A percentile compares a stretch with the other conserved stretches of the same genome.
Conservation (phyloP, 2,329 filamentous ascomycete genomes). For the Albifimbria verrucaria region DNA sequence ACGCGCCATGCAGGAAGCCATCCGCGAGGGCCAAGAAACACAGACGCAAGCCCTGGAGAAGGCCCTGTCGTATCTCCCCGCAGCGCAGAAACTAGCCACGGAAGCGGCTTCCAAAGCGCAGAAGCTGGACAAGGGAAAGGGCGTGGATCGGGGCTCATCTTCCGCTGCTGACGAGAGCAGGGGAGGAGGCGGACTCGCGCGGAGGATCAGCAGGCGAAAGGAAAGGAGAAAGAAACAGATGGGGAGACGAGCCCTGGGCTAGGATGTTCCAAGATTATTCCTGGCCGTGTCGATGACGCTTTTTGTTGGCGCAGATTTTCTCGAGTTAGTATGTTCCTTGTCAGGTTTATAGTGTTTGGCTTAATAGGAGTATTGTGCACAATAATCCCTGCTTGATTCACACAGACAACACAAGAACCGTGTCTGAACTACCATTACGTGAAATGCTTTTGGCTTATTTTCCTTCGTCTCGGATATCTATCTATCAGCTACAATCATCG, state of each 20-base stretch:
- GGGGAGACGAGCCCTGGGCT: neutral
- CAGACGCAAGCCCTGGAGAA: neutral
- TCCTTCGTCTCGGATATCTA: neutral
- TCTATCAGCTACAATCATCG: neutral
- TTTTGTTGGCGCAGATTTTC: neutral
- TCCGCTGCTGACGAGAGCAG: too few relatives aligned
- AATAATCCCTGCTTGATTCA: too few relatives aligned
- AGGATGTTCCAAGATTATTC: too few relatives aligned
- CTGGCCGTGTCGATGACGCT: too few relatives aligned
- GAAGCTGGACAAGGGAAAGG: too few relatives aligned
- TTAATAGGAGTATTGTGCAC: neutral
- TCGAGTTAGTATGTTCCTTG: neutral
- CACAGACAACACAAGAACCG: too few relatives aligned
- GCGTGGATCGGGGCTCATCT: too few relatives aligned
- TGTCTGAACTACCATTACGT: too few relatives aligned
- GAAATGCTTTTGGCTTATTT: too few relatives aligned
- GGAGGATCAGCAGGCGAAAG: neutral
- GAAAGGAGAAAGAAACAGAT: neutral
- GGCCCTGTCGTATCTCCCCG: too few relatives aligned
- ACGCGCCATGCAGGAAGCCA: neutral
- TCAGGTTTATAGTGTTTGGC: neutral
- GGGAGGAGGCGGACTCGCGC: neutral
- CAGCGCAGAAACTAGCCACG: neutral
- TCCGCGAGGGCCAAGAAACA: neutral
- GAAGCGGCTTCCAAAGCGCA: too few relatives aligned